These are phyloP conservation scores for Cryptococcus amylolentus DNA, from an alignment of 1,284 basidiomycete genomes.

Conservation along the genomic window DNA sequence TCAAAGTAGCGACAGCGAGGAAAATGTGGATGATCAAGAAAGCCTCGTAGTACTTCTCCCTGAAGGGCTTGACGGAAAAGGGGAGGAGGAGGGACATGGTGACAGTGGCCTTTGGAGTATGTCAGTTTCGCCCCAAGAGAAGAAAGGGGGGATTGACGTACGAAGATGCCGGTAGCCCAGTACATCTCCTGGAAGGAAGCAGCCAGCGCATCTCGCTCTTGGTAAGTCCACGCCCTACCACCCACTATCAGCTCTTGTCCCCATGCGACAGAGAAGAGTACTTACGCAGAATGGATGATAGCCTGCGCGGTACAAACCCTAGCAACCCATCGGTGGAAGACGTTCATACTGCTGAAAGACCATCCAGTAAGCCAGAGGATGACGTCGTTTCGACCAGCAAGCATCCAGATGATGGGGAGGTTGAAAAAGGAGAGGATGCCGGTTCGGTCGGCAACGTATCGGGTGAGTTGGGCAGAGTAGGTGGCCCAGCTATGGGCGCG, in stretches of 20 bases:
- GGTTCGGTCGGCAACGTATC: constrained; percentile 28
- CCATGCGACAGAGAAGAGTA: neutral
- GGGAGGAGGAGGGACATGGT: constrained; percentile 20
- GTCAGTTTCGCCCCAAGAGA: neutral
- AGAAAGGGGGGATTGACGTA: constrained; percentile 2
- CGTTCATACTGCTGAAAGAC: constrained; percentile 27
- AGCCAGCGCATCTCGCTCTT: constrained; percentile 3
- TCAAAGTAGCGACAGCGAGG: constrained; percentile 22
- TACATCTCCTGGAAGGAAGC: constrained; percentile 10
- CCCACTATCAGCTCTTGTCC: neutral
- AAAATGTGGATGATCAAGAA: constrained; percentile 32
- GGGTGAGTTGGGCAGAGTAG: constrained; percentile 12
- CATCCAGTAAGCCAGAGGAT: constrained; percentile 38
- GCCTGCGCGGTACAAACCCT: constrained; percentile 23
- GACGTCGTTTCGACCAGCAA: constrained; percentile 34
- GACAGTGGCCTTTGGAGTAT: constrained; percentile 15
- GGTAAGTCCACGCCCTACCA: constrained; percentile 15
- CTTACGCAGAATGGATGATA: constrained; percentile 26
- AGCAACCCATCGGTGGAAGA: constrained; percentile 37
- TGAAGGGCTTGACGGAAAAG: constrained; percentile 23
- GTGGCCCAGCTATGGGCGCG: constrained; percentile 4
- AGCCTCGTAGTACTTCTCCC: constrained; percentile 25
- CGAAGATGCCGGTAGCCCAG: constrained; percentile 23
- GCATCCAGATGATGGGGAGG: constrained; percentile 25
- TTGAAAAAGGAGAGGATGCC: constrained; percentile 36